These are phyloP conservation scores for Flaveria trinervia DNA, from an alignment of 129 eudicot genomes.

Conservation along the genomic window DNA sequence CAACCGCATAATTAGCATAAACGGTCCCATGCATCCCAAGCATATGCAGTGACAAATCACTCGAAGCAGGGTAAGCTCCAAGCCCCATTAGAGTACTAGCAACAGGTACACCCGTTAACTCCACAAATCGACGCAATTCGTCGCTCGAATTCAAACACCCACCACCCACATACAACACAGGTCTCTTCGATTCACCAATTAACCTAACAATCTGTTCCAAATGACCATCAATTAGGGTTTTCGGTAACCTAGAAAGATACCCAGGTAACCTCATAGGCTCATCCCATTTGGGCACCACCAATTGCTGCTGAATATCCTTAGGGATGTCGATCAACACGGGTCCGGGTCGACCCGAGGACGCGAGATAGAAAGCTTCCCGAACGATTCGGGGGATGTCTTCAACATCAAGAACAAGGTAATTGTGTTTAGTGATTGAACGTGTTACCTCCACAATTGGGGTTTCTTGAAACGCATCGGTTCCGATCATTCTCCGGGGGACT, in stretches of 20 bases:
- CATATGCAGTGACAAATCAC: constrained; percentile 60
- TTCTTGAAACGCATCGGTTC: constrained; percentile 78
- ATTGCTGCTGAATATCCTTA: constrained; percentile 77
- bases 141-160: constrained; percentile 69
- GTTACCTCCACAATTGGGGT: constrained; percentile 78
- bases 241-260: constrained; percentile 62
- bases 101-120: constrained; percentile 75
- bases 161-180: constrained; percentile 75
- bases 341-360: constrained; percentile 72
- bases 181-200: constrained; percentile 54
- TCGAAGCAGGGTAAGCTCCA: constrained; percentile 64
- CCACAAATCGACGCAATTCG: constrained; percentile 65
- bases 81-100: constrained; percentile 87
- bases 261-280: constrained; percentile 66
- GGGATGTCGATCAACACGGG: constrained; percentile 72
- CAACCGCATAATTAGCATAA: constrained; percentile 78
- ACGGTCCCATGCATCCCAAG: constrained; percentile 95
- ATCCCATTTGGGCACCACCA: constrained; percentile 78
- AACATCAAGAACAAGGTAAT: constrained; percentile 57
- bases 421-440: constrained; percentile 63
- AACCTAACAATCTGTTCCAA: constrained; percentile 71
- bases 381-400: constrained; percentile 70
- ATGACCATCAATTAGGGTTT: constrained; percentile 30
- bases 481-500: constrained; percentile 87
- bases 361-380: constrained; percentile 67